A percentile compares a stretch with the other conserved stretches of the same genome.
phyloP scores from a whole-genome alignment of 2,329 filamentous ascomycete species.

The Fusarium redolens region DNA sequence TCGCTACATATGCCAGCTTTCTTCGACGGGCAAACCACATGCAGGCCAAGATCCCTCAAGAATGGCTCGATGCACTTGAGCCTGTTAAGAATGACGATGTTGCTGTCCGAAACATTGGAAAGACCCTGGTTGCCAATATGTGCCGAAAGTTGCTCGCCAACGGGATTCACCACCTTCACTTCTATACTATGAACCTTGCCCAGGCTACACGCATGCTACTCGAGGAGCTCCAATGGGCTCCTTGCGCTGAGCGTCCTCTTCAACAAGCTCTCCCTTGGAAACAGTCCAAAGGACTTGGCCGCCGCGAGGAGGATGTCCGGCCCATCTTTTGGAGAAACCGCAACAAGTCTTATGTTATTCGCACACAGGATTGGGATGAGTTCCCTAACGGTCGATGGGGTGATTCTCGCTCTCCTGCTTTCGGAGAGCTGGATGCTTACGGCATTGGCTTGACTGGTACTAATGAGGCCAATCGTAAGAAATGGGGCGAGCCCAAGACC shows the following conservation, averaged over 20 bases:
- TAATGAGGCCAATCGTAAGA: conserved; percentile 94
- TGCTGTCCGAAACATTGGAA: conserved; percentile 89
- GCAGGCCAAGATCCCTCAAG: conserved; percentile 82
- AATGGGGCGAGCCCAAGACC: conserved; percentile 88
- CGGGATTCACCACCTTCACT: conserved; percentile 90
- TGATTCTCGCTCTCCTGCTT: conserved; percentile 94
- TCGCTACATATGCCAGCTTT: conserved; percentile 95
- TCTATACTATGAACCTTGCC: conserved; percentile 99
- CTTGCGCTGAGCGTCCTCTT: conserved; percentile 79
- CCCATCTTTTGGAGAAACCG: conserved; percentile 99
- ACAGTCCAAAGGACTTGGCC: conserved; percentile 88
- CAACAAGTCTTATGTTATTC: conserved; percentile 93
- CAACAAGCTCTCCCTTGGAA: conserved; percentile 97
- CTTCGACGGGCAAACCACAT: conserved; percentile 91
- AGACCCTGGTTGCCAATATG: conserved; percentile 87
- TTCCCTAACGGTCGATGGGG: conserved; percentile 99
- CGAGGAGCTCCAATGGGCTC: conserved; percentile 86
- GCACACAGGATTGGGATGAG: conserved; percentile 98
- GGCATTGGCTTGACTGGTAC: conserved; percentile 93
- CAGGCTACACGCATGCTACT: conserved; percentile 94
- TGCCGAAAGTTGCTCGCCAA: conserved; percentile 85
- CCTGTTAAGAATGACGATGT: conserved; percentile 97
- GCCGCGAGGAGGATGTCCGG: conserved; percentile 92
- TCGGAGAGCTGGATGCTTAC: conserved; percentile 94
- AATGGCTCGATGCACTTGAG: conserved; percentile 85